Evolutionary conservation across 495 filamentous ascomycete genomes (phyloP).

Genomic region (Penicillium lividum): DNA sequence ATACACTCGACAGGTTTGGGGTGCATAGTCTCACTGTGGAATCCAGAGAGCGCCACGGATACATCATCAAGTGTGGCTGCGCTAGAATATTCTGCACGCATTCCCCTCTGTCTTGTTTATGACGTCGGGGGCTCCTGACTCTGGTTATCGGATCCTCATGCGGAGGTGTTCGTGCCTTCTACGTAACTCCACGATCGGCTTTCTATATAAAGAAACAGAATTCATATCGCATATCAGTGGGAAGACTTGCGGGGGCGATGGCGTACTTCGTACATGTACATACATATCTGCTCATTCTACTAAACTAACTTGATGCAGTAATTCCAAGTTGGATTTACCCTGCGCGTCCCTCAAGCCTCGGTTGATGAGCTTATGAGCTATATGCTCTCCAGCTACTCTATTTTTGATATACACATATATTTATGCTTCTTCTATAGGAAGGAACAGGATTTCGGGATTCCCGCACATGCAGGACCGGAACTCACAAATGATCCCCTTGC

Average conservation of each 20-base stretch:
- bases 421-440: background rate
- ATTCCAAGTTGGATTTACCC: background rate
- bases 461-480: background rate
- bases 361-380: background rate
- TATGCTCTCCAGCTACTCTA: background rate
- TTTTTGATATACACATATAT: background rate
- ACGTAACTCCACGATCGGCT: background rate
- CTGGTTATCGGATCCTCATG: background rate
- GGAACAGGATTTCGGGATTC: background rate
- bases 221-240: background rate
- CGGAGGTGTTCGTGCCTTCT: slow-evolving; percentile 8
- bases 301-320: background rate
- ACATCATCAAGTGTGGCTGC: background rate
- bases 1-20: background rate
- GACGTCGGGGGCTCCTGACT: slow-evolving; percentile 21
- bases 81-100: background rate
- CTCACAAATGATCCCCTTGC: background rate
- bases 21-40: background rate
- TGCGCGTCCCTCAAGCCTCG: background rate
- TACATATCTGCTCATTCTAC: background rate
- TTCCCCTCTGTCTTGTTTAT: slow-evolving; percentile 5
- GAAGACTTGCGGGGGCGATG: background rate
- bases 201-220: background rate
- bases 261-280: background rate
- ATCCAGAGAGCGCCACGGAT: background rate